Evolutionary conservation across 2,329 filamentous ascomycete species (phyloP).

Genomic region (Alternaria panax): DNA sequence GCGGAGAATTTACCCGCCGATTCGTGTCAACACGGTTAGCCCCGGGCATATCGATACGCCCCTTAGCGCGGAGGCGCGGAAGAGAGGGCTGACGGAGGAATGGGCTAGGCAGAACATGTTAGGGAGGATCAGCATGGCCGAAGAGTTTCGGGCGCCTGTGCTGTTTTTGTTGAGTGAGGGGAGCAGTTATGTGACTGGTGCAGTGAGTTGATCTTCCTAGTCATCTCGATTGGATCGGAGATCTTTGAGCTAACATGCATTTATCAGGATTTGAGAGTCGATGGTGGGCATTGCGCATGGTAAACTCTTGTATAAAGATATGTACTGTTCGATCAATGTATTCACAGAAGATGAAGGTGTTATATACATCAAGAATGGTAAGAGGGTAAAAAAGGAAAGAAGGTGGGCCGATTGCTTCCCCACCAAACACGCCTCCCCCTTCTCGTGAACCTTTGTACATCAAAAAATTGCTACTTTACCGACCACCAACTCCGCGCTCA

Average conservation of each 20-base stretch:
- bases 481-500: neutral
- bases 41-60: slow-evolving; percentile 63
- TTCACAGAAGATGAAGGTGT: neutral
- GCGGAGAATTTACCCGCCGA: slow-evolving; percentile 45
- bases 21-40: slow-evolving; percentile 61
- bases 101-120: slow-evolving; percentile 48
- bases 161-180: slow-evolving; percentile 43
- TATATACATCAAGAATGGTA: neutral
- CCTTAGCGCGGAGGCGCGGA: slow-evolving; percentile 40
- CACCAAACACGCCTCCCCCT: neutral
- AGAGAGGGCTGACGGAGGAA: slow-evolving; percentile 38
- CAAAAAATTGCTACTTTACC: neutral
- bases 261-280: slow-evolving; percentile 49
- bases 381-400: neutral
- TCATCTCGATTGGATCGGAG: too few species aligned
- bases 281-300: slow-evolving; percentile 53
- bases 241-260: neutral
- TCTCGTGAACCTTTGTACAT: neutral
- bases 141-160: slow-evolving; percentile 34
- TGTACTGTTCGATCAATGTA: neutral
- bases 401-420: neutral
- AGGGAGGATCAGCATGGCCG: slow-evolving; percentile 41
- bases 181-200: slow-evolving; percentile 71
- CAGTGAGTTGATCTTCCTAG: slow-evolving; percentile 22
- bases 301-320: neutral